Percentiles rank a stretch among this genome's conserved stretches.
Conservation (phyloP, 352 stramenopile species). For the Peronospora destructor region DNA sequence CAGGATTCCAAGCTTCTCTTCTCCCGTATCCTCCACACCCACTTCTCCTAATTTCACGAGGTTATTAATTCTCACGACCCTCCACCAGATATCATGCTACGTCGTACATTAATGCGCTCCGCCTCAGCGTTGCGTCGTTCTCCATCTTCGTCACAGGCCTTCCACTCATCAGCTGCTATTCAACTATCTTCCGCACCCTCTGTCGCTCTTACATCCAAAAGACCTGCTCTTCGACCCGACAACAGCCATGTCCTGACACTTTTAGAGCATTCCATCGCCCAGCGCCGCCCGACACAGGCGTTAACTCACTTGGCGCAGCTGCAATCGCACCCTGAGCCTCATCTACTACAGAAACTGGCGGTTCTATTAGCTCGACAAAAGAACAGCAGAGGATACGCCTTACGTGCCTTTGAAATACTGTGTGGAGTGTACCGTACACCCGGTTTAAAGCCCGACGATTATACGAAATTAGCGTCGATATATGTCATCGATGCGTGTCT, state of each 20-base stretch:
- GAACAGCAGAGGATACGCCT: conserved; percentile 16
- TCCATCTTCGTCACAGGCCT: not conserved
- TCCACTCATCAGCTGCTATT: conserved; percentile 7
- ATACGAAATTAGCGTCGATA: conserved; percentile 57
- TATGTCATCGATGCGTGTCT: conserved; percentile 63
- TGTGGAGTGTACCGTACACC: conserved; percentile 34
- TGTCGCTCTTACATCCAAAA: not conserved
- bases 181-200: conserved; percentile 1
- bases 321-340: conserved; percentile 21
- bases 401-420: conserved; percentile 37
- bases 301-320: conserved; percentile 36
- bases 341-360: conserved; percentile 41
- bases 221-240: not conserved
- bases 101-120: conserved; percentile 4
- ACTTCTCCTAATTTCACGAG: not conserved
- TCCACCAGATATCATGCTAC: conserved; percentile 1
- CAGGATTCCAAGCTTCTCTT: not conserved
- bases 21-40: not conserved
- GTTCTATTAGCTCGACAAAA: conserved; percentile 45
- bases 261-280: conserved; percentile 36
- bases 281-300: conserved; percentile 27
- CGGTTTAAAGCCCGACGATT: conserved; percentile 44
- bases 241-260: conserved; percentile 14
- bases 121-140: conserved; percentile 9
- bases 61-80: not conserved